Evolutionary conservation across 192 early-diverging fungal genomes (phyloP), one percentile per base, ranked within the genome.

Genomic region (Pilaira anomala): DNA sequence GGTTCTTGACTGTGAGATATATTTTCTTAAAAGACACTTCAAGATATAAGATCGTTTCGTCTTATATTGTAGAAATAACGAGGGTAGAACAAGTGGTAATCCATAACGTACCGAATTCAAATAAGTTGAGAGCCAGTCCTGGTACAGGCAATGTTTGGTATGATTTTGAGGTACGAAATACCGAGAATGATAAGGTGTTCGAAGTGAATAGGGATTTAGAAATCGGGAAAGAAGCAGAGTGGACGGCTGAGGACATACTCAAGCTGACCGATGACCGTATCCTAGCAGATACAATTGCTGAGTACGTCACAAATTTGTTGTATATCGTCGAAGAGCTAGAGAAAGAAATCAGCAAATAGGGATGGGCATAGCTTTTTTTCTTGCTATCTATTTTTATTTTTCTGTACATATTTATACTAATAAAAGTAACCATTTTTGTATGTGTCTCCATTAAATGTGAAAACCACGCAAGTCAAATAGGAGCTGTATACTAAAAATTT

Each of bases 191-290:
- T 8, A 30, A 59, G 12, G 13, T 12, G 1, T 64, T 76, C 8
- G 57, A 72, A 30, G 24, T 58, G 19, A 76, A 76, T 50, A 22
- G 19, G 0, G 46, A 46, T 40, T 65, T 72, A 6, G 42, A 51
- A 13, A 7, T 26, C 1, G 74, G 74, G 0, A 29, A 48, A 50
- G 6, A 60, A 0, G 62, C 71, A 2, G 54, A 39, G 0, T 76
- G 74, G 74, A 62, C 71, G 8, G 41, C 60, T n/a, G 29, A 73
- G 7, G 56, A 65, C 41, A 64, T 76, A 11, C 44, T 76, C 4
- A 36, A 36, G 33, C 11, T 36, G 33, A 36, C 33, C 1, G 33
- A 36, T 36, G 33, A 36, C 4, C 0, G 33, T 36, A 36, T 9
- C 11, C 6, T 4, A 9, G 33, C 33, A 1, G 33, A 36, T 36